A percentile compares a stretch with the other conserved stretches of the same genome.
Evolutionary conservation across 2,329 filamentous ascomycete species (phyloP).

Genomic region (Sphaerostilbella broomeana): DNA sequence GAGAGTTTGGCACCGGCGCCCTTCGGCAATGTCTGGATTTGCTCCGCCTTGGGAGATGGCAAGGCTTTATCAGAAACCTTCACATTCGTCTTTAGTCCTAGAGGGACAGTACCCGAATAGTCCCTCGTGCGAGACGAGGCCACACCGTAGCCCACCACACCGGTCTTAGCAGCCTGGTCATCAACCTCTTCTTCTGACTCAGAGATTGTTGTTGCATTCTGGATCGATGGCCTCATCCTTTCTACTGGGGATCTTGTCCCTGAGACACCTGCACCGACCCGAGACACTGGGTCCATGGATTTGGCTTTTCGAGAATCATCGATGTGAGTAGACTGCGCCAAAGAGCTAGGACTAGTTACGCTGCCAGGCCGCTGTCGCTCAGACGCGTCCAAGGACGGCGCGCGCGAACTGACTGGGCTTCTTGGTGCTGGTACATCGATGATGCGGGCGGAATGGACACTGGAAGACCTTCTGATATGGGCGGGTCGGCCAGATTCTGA

Average conservation of each 20-base stretch:
- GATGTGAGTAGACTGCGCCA: constrained; percentile 29
- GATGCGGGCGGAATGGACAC: constrained; percentile 50
- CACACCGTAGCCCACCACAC: background rate
- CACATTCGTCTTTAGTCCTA: constrained; percentile 11
- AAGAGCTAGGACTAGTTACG: constrained; percentile 34
- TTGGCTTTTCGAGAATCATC: constrained; percentile 32
- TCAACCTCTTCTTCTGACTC: constrained; percentile 35
- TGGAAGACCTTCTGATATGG: constrained; percentile 36
- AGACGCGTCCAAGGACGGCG: constrained; percentile 39
- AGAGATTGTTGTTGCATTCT: constrained; percentile 33
- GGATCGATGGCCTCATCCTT: constrained; percentile 23
- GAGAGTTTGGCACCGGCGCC: no score
- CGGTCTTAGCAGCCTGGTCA: background rate
- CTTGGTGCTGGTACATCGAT: constrained; percentile 50
- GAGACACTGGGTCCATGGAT: constrained; percentile 18
- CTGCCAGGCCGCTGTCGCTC: constrained; percentile 38
- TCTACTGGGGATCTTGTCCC: constrained; percentile 28
- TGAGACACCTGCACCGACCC: constrained; percentile 19
- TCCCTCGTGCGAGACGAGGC: constrained; percentile 6
- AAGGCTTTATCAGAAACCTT: constrained; percentile 19
- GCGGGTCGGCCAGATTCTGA: constrained; percentile 40
- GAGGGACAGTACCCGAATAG: constrained; percentile 5
- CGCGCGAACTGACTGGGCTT: constrained; percentile 44
- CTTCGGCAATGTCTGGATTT: no score
- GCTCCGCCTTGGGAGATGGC: constrained; percentile 10